Evolutionary conservation across 202 grass and related monocot genomes (phyloP).

Genomic region (Panicum hallii): DNA sequence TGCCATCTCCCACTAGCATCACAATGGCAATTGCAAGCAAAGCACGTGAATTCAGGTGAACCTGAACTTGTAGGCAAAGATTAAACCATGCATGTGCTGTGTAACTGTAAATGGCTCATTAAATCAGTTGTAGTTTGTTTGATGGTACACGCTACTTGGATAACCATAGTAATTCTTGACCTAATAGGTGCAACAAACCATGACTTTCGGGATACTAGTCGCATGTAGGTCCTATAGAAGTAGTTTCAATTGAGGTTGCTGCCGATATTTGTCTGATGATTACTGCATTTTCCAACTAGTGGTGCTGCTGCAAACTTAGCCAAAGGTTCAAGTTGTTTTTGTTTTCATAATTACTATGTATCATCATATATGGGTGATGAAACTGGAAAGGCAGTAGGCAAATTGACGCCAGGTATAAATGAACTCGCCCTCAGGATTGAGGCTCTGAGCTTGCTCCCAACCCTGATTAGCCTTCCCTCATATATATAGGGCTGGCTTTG

Average conservation of each 20-base stretch:
- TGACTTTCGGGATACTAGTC: neutral
- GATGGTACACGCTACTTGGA: neutral
- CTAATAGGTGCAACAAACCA: neutral
- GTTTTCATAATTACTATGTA: neutral
- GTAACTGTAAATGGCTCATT: neutral
- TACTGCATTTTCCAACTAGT: neutral
- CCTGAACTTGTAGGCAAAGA: too few species aligned
- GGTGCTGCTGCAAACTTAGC: neutral
- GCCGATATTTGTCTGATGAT: neutral
- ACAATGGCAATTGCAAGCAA: too few species aligned
- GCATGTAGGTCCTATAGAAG: neutral
- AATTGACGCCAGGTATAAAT: too few species aligned
- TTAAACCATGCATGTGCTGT: neutral
- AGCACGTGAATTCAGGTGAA: too few species aligned
- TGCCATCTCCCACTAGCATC: too few species aligned
- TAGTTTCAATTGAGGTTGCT: slow-evolving; percentile 1
- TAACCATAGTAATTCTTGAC: slow-evolving; percentile 3
- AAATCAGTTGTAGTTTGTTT: slow-evolving; percentile 1
- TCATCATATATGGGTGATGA: neutral
- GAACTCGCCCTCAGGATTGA: too few species aligned
- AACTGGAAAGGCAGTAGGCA: too few species aligned
- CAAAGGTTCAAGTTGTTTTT: neutral
- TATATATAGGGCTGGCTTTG: too few species aligned
- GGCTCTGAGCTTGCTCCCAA: too few species aligned
- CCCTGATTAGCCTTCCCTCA: too few species aligned